These are phyloP conservation scores for Diplosphaera chodatii DNA, from an alignment of 139 green algal species.

Conservation along the genomic window DNA sequence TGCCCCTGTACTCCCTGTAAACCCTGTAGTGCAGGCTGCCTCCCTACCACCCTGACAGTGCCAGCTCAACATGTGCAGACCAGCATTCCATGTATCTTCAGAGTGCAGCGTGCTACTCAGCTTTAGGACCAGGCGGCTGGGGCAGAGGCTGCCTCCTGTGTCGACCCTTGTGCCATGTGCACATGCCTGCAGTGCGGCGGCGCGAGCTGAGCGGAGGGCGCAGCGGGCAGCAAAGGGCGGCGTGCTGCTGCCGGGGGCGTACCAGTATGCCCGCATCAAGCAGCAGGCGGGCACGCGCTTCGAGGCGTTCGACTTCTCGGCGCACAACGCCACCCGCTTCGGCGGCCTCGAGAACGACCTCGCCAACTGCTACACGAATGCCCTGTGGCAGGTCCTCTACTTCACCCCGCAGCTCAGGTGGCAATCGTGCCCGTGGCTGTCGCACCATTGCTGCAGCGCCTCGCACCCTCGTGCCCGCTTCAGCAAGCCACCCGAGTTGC, in stretches of 20 bases:
- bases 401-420: constrained; percentile 64
- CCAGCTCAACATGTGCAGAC: too few relatives aligned
- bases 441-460: neutral
- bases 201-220: constrained; percentile 21
- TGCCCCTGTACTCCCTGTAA: too few relatives aligned
- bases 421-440: too few relatives aligned
- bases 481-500: too few relatives aligned
- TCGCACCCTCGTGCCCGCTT: neutral
- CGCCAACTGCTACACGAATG: constrained; percentile 90
- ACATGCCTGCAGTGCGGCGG: neutral
- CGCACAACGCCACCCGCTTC: constrained; percentile 85
- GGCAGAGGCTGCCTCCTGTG: too few relatives aligned
- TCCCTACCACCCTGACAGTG: too few relatives aligned
- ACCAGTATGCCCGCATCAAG: constrained; percentile 57
- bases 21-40: too few relatives aligned
- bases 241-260: constrained; percentile 56
- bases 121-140: too few relatives aligned
- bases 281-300: constrained; percentile 50
- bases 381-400: constrained; percentile 88
- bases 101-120: too few relatives aligned
- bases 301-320: constrained; percentile 76
- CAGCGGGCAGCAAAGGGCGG: constrained; percentile 33
- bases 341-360: constrained; percentile 91
- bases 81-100: too few relatives aligned
- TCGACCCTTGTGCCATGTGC: neutral